Percentiles rank a stretch among this genome's conserved stretches.
Conservation (phyloP, 768 basidiomycete species). For the Tulasnella calospora region DNA sequence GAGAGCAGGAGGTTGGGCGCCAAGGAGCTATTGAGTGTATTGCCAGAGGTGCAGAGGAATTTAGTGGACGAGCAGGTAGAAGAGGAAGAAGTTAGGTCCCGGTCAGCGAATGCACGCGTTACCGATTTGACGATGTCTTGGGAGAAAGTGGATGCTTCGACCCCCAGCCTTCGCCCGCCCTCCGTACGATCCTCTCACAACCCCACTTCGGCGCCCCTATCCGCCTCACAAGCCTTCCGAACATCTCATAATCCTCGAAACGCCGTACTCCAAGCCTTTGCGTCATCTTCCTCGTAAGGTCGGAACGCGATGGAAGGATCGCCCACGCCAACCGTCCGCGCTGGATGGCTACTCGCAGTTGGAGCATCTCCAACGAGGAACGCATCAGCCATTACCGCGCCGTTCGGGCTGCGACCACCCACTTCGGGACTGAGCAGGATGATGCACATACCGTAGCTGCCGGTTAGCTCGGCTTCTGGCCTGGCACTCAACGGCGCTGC, state of each 20-base stretch:
- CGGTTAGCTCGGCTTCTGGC: background rate
- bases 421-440: background rate
- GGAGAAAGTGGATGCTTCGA: conserved; percentile 47
- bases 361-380: background rate
- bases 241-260: conserved; percentile 20
- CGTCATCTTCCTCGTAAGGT: conserved; percentile 34
- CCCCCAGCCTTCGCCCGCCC: background rate
- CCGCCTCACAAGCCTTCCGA: conserved; percentile 24
- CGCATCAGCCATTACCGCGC: background rate
- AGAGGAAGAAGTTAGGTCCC: background rate
- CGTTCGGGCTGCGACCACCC: background rate
- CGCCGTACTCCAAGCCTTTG: conserved; percentile 26
- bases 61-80: conserved; percentile 47
- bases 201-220: conserved; percentile 8
- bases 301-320: conserved; percentile 35
- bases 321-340: background rate
- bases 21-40: conserved; percentile 56
- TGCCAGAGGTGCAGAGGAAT: conserved; percentile 59
- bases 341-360: background rate
- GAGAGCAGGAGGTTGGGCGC: conserved; percentile 48
- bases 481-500: background rate
- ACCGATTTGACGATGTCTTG: conserved; percentile 54
- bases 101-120: conserved; percentile 7
- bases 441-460: background rate
- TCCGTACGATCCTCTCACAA: too few relatives aligned